Conservation (phyloP, 2,329 filamentous ascomycete species). For the Waltergamsia citrina region DNA sequence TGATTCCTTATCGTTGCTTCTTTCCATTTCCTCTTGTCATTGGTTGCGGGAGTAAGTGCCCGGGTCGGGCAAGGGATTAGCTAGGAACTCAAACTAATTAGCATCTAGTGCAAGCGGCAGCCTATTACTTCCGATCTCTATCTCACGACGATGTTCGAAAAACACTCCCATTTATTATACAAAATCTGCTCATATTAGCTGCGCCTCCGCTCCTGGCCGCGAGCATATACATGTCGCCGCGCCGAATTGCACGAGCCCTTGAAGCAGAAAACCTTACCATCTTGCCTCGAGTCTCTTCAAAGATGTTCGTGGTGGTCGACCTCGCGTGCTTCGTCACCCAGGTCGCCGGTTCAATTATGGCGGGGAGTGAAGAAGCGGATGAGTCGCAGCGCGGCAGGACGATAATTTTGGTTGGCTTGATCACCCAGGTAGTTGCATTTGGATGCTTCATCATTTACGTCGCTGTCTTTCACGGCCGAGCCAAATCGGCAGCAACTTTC, state of each 20-base stretch:
- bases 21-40: conserved; percentile 40
- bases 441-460: conserved; percentile 34
- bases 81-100: neutral
- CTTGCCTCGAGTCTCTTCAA: conserved; percentile 26
- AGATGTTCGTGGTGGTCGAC: conserved; percentile 35
- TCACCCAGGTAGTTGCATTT: conserved; percentile 40
- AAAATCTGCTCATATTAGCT: conserved; percentile 26
- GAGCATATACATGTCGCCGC: conserved; percentile 29
- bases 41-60: conserved; percentile 34
- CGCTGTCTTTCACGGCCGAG: conserved; percentile 29
- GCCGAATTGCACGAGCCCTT: conserved; percentile 20
- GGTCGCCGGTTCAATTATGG: conserved; percentile 19
- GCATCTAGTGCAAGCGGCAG: conserved; percentile 23
- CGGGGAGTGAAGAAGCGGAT: conserved; percentile 9
- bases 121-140: conserved; percentile 37
- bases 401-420: conserved; percentile 24
- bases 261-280: conserved; percentile 25
- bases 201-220: conserved; percentile 29
- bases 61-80: neutral
- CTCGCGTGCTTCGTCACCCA: conserved; percentile 32
- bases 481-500: conserved; percentile 9
- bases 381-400: conserved; percentile 9
- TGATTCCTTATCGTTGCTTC: conserved; percentile 30
- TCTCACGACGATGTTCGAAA: conserved; percentile 25
- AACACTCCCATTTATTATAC: conserved; percentile 22